These are phyloP conservation scores for Suillus luteus DNA, from an alignment of 768 basidiomycete genomes.

Conservation along the genomic window DNA sequence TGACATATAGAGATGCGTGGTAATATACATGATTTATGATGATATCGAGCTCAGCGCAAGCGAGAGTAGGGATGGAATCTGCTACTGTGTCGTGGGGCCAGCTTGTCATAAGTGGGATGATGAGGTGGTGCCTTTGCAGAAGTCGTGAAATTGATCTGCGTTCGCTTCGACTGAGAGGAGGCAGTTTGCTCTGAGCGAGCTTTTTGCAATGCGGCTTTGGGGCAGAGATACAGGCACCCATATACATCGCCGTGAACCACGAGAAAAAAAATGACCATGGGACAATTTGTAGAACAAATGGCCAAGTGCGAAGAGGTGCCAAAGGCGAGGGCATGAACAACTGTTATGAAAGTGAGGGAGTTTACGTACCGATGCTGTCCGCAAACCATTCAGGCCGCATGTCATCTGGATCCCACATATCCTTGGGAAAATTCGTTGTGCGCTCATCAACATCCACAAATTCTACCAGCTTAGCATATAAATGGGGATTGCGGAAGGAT, in stretches of 20 bases:
- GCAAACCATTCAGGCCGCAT: slow-evolving; percentile 74
- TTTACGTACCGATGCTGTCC: slow-evolving; percentile 69
- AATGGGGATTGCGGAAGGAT: slow-evolving; percentile 93
- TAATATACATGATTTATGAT: slow-evolving; percentile 3
- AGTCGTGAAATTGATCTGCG: slow-evolving; percentile 62
- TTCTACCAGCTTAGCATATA: slow-evolving; percentile 94
- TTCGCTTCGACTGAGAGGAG: slow-evolving; percentile 55
- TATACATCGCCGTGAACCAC: slow-evolving; percentile 5
- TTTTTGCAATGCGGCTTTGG: slow-evolving; percentile 65
- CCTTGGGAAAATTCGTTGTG: slow-evolving; percentile 74
- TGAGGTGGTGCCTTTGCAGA: slow-evolving; percentile 22
- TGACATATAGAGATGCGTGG: not conserved
- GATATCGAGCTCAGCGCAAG: slow-evolving; percentile 21
- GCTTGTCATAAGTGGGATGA: slow-evolving; percentile 21
- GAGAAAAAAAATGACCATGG: not conserved
- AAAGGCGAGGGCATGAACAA: slow-evolving; percentile 9
- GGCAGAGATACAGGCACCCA: not conserved
- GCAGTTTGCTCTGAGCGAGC: slow-evolving; percentile 61
- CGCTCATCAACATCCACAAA: slow-evolving; percentile 92
- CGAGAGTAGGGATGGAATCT: slow-evolving; percentile 33
- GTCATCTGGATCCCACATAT: slow-evolving; percentile 73
- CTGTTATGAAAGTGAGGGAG: not conserved
- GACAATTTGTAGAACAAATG: slow-evolving; percentile 12
- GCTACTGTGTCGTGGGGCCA: slow-evolving; percentile 21
- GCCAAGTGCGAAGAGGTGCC: slow-evolving; percentile 10